These are phyloP conservation scores for Golubevia pallescens DNA, from an alignment of 1,284 basidiomycete species.

Conservation along the genomic window DNA sequence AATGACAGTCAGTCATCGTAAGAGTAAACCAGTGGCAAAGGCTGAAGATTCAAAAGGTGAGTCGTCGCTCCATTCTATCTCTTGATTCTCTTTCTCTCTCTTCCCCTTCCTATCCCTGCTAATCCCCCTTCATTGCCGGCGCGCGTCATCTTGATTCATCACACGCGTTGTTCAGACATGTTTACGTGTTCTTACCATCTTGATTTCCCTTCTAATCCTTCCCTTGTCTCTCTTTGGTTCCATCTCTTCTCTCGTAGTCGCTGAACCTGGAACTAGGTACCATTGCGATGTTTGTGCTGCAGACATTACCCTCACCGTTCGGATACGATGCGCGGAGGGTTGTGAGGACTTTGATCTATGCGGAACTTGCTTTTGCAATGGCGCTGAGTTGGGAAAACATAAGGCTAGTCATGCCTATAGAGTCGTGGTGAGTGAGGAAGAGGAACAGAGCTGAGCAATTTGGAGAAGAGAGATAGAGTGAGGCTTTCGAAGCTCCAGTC, in stretches of 20 bases:
- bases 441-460: too few relatives aligned
- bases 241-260: constrained; percentile 20
- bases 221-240: not conserved
- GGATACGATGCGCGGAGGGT: constrained; percentile 58
- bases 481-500: too few relatives aligned
- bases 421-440: constrained; percentile 77
- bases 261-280: constrained; percentile 58
- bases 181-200: not conserved
- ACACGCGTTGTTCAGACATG: too few relatives aligned
- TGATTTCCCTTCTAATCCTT: not conserved
- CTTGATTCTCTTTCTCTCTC: too few relatives aligned
- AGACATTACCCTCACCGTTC: constrained; percentile 61
- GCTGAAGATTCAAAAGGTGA: constrained; percentile 39
- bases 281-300: constrained; percentile 63
- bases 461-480: too few relatives aligned
- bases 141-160: too few relatives aligned
- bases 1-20: constrained; percentile 63
- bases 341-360: constrained; percentile 66
- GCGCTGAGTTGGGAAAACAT: constrained; percentile 85
- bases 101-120: too few relatives aligned
- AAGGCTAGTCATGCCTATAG: constrained; percentile 89
- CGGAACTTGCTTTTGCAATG: constrained; percentile 81
- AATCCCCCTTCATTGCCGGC: too few relatives aligned
- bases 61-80: not conserved
- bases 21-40: constrained; percentile 52